Evolutionary conservation across 768 basidiomycete species (phyloP), one percentile per base, ranked within the genome.

Genomic region (Lactarius deliciosus): DNA sequence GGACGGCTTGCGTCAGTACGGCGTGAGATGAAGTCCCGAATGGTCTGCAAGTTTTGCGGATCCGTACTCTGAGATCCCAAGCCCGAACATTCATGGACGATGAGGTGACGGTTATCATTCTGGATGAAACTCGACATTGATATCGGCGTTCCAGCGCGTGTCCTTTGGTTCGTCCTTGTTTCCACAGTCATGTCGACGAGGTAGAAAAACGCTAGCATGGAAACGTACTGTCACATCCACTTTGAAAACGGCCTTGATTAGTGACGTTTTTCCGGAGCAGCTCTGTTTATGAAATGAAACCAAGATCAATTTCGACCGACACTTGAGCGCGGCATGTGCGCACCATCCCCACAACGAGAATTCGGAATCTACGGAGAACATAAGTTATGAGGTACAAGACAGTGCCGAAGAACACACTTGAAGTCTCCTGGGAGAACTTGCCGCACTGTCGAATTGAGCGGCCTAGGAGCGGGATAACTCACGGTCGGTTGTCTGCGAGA

Each of bases 81-180:
- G 18, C 53, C 53, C 36, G 59, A 34, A 9, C 0, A 61, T 32
- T 65, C 59, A n/a, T 65, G 64, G 9, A 65, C 34, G 8, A 61
- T 45, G 13, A 65, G 41, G 13, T 28, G 30, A 5, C 11, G 4
- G 13, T 61, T 61, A 10, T 60, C 53, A n/a, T 15, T 28, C 28
- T 1, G 40, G 40, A 36, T 4, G 0, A 43, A 32, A 20, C 15
- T 15, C 64, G n/a, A n/a, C 5, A 2, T 55, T 28, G n/a, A 65
- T 55, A 32, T 45, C 40, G 40, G 45, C 10, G 11, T 20, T 18
- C 41, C 28, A 18, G 3, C 2, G 18, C 8, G 5, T 11, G 11
- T 34, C 8, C 34, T 13, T 20, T 4, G 18, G 11, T 10, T 1
- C 9, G 5, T 22, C 22, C 59, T 56, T 36, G 25, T n/a, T 25